phyloP scores from a whole-genome alignment of 202 grass and related monocot species.

The Hordeum pubiflorum region DNA sequence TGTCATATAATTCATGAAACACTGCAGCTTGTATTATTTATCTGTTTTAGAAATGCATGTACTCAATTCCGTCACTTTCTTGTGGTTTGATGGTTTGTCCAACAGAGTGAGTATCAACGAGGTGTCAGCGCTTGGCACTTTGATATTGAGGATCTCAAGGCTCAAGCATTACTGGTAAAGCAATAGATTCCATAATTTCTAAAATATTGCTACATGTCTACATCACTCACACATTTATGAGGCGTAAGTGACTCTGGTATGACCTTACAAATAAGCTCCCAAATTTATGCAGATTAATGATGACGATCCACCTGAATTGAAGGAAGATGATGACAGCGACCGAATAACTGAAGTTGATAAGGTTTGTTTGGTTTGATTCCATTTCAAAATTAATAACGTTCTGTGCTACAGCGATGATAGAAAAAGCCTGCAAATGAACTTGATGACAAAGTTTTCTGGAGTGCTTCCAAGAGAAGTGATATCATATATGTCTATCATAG shows the following conservation, averaged over 20 bases:
- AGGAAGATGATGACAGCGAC: constrained; percentile 60
- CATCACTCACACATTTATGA: background rate
- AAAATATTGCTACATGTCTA: background rate
- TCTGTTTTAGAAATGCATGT: background rate
- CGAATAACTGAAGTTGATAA: constrained; percentile 38
- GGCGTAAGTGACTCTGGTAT: constrained; percentile 15
- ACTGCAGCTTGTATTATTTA: background rate
- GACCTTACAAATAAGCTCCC: constrained; percentile 23
- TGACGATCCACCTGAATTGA: constrained; percentile 59
- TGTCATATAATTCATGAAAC: background rate
- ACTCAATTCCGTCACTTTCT: background rate
- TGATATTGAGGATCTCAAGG: constrained; percentile 94
- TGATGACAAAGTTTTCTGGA: background rate
- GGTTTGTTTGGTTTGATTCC: constrained; percentile 33
- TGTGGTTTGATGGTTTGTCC: background rate
- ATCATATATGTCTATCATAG: background rate
- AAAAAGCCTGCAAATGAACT: background rate
- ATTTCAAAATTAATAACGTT: constrained; percentile 19
- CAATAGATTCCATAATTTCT: constrained; percentile 11
- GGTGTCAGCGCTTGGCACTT: constrained; percentile 98
- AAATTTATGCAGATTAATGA: constrained; percentile 69
- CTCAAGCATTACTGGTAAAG: constrained; percentile 85
- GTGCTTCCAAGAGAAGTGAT: background rate
- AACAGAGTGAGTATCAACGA: constrained; percentile 84
- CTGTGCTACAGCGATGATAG: background rate